Evolutionary conservation across 192 early-diverging fungal genomes (phyloP), one percentile per base, ranked within the genome.

Genomic region (Obelidium mucronatum): DNA sequence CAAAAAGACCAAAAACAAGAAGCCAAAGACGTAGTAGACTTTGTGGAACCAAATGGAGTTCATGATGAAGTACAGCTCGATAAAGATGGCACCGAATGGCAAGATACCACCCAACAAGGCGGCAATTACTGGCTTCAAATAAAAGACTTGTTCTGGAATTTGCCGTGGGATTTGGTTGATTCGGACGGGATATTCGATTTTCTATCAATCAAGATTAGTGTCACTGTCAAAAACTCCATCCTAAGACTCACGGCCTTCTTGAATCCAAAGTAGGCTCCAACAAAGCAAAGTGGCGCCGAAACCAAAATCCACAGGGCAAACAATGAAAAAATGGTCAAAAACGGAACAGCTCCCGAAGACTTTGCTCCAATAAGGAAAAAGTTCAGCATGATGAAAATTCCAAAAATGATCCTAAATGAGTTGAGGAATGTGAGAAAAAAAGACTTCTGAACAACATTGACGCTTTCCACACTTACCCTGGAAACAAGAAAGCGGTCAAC

Each of bases 131-230:
- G 85, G 79, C 6, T 79, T 75, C 53, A 96, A 83, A 74, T 96
- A 97, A 33, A 82, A 74, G n/a, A 62, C 80, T 69, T 85, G 92
- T 33, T 92, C 87, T 0, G 97, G 97, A 33, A 97, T 93, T 52
- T 94, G 92, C 5, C 97, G 88, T 42, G 97, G 96, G 58, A 97
- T 97, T 39, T 94, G 93, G 78, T 94, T 95, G 1, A 95, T 94
- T 22, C 94, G 88, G 37, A 95, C 92, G 22, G 96, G 97, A 48
- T 94, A 91, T 66, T 94, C 93, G 78, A 95, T 91, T 28, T 82
- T 82, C 36, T 79, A 78, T 37, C 37, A 26, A 56, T 31, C 5
- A 33, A 26, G 75, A 40, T 72, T 54, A 58, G 28, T 30, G 28
- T 17, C 22, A 35, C 13, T 48, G 39, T 4, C 34, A 64, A 33